Conservation (phyloP, 805 yeast species). For the Candida schatavii region DNA sequence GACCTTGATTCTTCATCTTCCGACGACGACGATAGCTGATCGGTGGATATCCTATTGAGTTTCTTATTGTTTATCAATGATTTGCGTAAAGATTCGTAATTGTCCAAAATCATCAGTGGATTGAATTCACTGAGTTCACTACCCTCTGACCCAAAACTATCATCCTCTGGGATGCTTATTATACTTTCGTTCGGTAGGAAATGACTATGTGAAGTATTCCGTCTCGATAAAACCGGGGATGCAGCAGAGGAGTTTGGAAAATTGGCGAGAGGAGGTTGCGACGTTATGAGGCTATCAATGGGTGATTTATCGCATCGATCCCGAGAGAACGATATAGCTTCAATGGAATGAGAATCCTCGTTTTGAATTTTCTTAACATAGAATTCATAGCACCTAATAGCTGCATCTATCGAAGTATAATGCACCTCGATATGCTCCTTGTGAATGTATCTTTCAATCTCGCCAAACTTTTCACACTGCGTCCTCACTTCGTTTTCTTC, state of each 20-base stretch:
- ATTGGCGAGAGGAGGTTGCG: background rate
- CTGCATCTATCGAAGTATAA: conserved; percentile 45
- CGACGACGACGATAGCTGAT: background rate
- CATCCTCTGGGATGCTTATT: conserved; percentile 6
- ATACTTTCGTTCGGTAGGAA: conserved; percentile 6
- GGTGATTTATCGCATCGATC: conserved; percentile 5
- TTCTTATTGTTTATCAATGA: background rate
- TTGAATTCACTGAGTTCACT: conserved; percentile 6
- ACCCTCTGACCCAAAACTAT: conserved; percentile 3
- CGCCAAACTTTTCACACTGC: conserved; percentile 40
- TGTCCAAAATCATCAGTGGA: conserved; percentile 1
- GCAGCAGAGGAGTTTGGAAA: background rate
- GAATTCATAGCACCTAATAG: conserved; percentile 44
- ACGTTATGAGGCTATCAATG: background rate
- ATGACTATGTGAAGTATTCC: conserved; percentile 2
- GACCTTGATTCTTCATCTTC: background rate
- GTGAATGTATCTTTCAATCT: conserved; percentile 30
- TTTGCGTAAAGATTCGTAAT: background rate
- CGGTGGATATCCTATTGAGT: background rate
- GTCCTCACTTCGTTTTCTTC: conserved; percentile 4
- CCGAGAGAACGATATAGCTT: background rate
- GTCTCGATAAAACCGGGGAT: conserved; percentile 1
- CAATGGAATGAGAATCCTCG: conserved; percentile 8
- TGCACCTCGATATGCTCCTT: conserved; percentile 17
- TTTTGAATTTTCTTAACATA: conserved; percentile 18